Conservation (phyloP, 306 rosid genomes). For the Vigna reflexopilosa region DNA sequence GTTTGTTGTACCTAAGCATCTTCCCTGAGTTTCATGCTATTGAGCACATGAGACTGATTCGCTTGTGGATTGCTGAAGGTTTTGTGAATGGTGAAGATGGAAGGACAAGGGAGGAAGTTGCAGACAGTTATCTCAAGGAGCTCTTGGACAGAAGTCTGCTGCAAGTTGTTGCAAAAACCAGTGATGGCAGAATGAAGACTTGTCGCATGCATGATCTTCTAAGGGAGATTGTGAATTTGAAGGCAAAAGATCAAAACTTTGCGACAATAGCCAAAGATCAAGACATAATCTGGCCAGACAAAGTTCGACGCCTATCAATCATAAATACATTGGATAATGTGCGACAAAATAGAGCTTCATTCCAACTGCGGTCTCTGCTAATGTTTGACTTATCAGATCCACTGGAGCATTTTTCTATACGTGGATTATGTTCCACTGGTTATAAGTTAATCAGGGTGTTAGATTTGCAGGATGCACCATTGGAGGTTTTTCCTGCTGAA, state of each 20-base stretch:
- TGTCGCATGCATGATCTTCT: slow-evolving; percentile 64
- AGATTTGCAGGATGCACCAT: slow-evolving; percentile 57
- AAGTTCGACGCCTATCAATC: slow-evolving; percentile 63
- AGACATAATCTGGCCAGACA: slow-evolving; percentile 54
- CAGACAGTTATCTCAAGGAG: slow-evolving; percentile 65
- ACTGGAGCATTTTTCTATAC: slow-evolving; percentile 42
- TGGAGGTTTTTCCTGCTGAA: slow-evolving; percentile 55
- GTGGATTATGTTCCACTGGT: slow-evolving; percentile 38
- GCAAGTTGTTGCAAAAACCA: slow-evolving; percentile 51
- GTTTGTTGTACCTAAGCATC: slow-evolving; percentile 61
- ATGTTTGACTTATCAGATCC: slow-evolving; percentile 56
- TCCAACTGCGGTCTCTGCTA: slow-evolving; percentile 62
- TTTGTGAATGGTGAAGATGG: slow-evolving; percentile 60
- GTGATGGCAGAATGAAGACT: slow-evolving; percentile 53
- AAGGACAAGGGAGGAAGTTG: slow-evolving; percentile 62
- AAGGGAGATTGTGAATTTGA: slow-evolving; percentile 56
- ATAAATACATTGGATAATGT: slow-evolving; percentile 45
- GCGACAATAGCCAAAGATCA: slow-evolving; percentile 58
- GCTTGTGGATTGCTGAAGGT: slow-evolving; percentile 74
- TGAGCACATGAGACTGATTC: slow-evolving; percentile 57
- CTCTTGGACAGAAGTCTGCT: slow-evolving; percentile 63
- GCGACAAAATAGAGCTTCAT: slow-evolving; percentile 37
- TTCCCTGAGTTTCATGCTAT: slow-evolving; percentile 54
- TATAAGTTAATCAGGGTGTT: slow-evolving; percentile 53
- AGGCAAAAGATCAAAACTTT: slow-evolving; percentile 64